A percentile compares a stretch with the other conserved stretches of the same genome.
Conservation (phyloP, 140 eudicot genomes). For the Senecio squalidus region DNA sequence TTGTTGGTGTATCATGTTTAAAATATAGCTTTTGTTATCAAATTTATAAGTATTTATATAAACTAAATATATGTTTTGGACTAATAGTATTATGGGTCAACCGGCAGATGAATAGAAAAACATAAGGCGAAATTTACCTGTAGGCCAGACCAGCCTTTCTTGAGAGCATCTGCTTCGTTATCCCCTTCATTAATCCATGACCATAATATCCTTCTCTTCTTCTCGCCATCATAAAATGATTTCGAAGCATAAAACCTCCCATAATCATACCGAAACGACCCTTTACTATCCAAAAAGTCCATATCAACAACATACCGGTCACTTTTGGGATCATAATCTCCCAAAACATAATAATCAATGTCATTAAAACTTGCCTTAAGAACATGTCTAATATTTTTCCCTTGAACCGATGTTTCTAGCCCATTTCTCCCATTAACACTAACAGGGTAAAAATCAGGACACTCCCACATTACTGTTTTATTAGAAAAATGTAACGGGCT, state of each 20-base stretch:
- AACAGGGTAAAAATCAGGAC: slow-evolving; percentile 66
- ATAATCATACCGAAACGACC: slow-evolving; percentile 48
- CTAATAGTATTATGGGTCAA: too few relatives aligned
- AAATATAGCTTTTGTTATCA: too few relatives aligned
- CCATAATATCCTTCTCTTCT: slow-evolving; percentile 56
- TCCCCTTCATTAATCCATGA: slow-evolving; percentile 69
- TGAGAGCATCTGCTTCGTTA: slow-evolving; percentile 25
- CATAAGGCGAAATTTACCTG: slow-evolving; percentile 36
- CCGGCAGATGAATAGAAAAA: neutral
- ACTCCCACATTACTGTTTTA: slow-evolving; percentile 52
- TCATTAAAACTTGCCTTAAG: slow-evolving; percentile 38
- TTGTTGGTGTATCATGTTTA: too few relatives aligned
- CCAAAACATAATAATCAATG: slow-evolving; percentile 38
- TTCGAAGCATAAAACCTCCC: slow-evolving; percentile 82
- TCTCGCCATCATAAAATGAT: slow-evolving; percentile 50
- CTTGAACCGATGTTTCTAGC: slow-evolving; percentile 36
- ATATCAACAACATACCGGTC: slow-evolving; percentile 30
- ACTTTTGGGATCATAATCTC: slow-evolving; percentile 33
- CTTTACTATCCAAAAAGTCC: slow-evolving; percentile 30
- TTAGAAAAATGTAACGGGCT: slow-evolving; percentile 35
- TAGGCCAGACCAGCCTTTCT: slow-evolving; percentile 70
- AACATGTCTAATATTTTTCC: slow-evolving; percentile 28
- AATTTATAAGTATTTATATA: too few relatives aligned
- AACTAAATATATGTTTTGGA: too few relatives aligned
- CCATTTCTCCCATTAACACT: slow-evolving; percentile 25